phyloP scores from a whole-genome alignment of 305 asterid genomes.

The Vinca major region DNA sequence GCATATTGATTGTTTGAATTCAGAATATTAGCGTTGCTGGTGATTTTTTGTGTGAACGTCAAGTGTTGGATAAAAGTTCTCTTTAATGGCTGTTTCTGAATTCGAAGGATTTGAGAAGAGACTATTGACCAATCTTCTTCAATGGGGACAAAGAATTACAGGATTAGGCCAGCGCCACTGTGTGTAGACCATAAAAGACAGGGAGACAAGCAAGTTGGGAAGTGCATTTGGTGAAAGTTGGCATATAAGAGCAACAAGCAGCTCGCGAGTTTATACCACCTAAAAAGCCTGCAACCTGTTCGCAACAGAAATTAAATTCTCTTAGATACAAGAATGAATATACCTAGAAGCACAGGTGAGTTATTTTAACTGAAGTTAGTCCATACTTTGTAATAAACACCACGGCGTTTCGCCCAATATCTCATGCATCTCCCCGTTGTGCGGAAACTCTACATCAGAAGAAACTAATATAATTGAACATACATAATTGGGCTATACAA shows the following conservation, averaged over 20 bases:
- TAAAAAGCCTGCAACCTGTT: constrained; percentile 84
- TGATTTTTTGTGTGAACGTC: no score
- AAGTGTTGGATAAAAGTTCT: no score
- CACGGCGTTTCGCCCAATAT: constrained; percentile 89
- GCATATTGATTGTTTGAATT: no score
- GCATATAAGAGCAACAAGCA: constrained; percentile 97
- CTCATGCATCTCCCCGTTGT: constrained; percentile 80
- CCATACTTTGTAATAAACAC: constrained; percentile 83
- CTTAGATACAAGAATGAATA: neutral
- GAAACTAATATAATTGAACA: neutral
- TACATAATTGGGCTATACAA: neutral
- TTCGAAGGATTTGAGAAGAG: constrained; percentile 66
- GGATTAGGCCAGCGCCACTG: constrained; percentile 99
- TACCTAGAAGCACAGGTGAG: neutral
- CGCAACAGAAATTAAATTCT: constrained; percentile 19
- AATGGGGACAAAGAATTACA: constrained; percentile 79
- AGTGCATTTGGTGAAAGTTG: constrained; percentile 91
- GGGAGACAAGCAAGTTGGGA: constrained; percentile 95
- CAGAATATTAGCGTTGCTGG: no score
- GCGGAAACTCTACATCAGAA: constrained; percentile 56
- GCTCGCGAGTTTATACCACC: constrained; percentile 94
- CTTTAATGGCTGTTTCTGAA: no score
- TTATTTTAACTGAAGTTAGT: constrained; percentile 19
- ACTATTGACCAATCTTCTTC: constrained; percentile 73
- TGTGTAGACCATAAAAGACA: constrained; percentile 82